Percentiles rank a stretch among this genome's conserved stretches.
These are phyloP conservation scores for Maudiozyma humilis DNA, from an alignment of 1,139 yeast species.

Conservation along the genomic window DNA sequence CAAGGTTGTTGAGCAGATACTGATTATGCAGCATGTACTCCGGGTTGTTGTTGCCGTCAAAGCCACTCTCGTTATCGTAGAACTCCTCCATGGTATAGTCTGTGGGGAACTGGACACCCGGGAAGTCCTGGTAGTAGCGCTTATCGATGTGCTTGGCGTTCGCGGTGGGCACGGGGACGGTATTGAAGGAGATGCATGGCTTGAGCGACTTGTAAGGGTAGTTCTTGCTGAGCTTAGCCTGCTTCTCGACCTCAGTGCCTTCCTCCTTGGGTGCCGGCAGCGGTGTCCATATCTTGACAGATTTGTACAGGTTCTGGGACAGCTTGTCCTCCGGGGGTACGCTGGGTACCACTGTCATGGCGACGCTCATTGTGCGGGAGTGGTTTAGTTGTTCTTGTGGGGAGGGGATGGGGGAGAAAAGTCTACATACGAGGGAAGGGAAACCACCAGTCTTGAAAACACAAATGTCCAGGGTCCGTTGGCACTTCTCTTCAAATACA, in stretches of 20 bases:
- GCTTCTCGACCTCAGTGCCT: background rate
- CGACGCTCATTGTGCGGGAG: background rate
- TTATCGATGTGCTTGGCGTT: constrained; percentile 11
- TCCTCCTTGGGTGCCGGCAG: background rate
- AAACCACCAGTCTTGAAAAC: too few relatives aligned
- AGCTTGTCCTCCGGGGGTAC: background rate
- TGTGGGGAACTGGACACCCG: constrained; percentile 21
- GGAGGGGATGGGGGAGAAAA: too few relatives aligned
- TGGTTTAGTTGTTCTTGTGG: too few relatives aligned
- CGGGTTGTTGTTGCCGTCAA: constrained; percentile 10
- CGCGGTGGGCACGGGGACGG: constrained; percentile 25
- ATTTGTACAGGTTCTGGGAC: constrained; percentile 2
- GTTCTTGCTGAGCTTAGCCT: too few relatives aligned
- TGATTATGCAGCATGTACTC: constrained; percentile 13
- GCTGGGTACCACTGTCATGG: background rate
- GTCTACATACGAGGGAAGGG: too few relatives aligned
- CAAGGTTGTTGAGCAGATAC: constrained; percentile 7
- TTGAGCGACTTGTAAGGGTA: constrained; percentile 12
- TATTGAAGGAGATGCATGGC: constrained; percentile 31
- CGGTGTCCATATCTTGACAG: constrained; percentile 5
- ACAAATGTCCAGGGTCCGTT: too few relatives aligned
- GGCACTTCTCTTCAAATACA: too few relatives aligned
- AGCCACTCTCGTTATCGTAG: constrained; percentile 27
- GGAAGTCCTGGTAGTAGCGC: constrained; percentile 20
- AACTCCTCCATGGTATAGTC: constrained; percentile 29